Base-by-base conservation (phyloP, 805 yeast genomes). In the Starmerella bombi region DNA sequence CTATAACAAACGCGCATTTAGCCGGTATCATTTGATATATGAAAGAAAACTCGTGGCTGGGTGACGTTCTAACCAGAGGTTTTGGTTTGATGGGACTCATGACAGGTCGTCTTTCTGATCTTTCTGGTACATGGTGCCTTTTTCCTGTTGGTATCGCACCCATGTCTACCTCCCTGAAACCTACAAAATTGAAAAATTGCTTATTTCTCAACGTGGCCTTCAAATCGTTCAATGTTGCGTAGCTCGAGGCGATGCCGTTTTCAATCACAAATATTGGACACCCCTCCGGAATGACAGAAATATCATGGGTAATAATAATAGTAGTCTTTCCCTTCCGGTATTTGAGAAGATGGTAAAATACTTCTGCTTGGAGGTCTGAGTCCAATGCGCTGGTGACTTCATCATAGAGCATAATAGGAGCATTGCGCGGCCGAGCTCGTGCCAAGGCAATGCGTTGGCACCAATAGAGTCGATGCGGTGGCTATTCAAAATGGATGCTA, bases 351-450 rank as follows among this genome's bases (percentile, higher is more conserved):
- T 67, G 66, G 2, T 60, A 55, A 52, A 78, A 57, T 4, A 84
- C 56, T 3, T 54, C 41, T 0, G 60, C 59, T 44, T 76, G 66
- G 32, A 69, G 67, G 0, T 50, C 51, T 2, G 60, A 55, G 56
- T 91, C 96, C 41, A 91, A 60, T 0, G 95, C 95, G 36, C 91
- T 77, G 2, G 82, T 62, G 3, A 91, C 72, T 56, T 91, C 99
- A 61, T 91, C 99, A 21, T 86, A 62, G 2, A 91, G 70, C 44
- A 88, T 60, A 4, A 91, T 69, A 0, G 86, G 82, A 0, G 93
- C 59, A 52, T 91, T 70, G 46, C 83, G 66, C 3, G 85, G 43
- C 41, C 66, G 67, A 0, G 96, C 96, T 40, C 96, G 67, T 0
- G 97, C 95, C 22, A 91, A 53, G 0, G 88, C 80, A 2, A 91